These are phyloP conservation scores for Elaeis guineensis DNA, from an alignment of 176 grass and related monocot species.

Conservation along the genomic window DNA sequence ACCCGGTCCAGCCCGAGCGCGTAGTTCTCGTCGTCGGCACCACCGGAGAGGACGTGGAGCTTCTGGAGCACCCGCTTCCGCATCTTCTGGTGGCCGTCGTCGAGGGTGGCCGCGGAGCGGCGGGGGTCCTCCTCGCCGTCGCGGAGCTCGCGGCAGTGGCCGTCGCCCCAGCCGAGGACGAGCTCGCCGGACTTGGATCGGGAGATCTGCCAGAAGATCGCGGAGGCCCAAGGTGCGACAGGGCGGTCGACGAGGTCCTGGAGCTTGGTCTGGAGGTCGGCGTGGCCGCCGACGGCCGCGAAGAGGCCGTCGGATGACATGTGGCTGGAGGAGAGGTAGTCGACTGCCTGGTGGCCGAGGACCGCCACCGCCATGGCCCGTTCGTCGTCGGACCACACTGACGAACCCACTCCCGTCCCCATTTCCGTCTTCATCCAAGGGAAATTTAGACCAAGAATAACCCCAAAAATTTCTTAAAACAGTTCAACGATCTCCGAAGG, in stretches of 20 bases:
- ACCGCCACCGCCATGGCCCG: conserved; percentile 2
- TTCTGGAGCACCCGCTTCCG: conserved; percentile 20
- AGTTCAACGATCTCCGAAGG: too few species aligned
- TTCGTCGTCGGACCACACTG: conserved; percentile 9
- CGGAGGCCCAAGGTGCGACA: neutral
- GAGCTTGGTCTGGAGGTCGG: conserved; percentile 16
- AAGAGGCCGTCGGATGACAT: conserved; percentile 3
- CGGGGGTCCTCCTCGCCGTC: neutral
- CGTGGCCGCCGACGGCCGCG: conserved; percentile 7
- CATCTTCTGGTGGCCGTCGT: conserved; percentile 9
- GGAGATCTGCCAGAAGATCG: conserved; percentile 21
- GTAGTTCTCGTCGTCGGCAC: conserved; percentile 15
- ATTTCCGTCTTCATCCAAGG: neutral
- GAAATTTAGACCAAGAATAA: neutral
- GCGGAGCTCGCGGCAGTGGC: conserved; percentile 7
- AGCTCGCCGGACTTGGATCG: conserved; percentile 9
- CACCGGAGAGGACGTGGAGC: conserved; percentile 12
- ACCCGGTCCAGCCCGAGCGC: conserved; percentile 13
- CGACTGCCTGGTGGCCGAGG: conserved; percentile 4
- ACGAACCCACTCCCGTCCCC: neutral
- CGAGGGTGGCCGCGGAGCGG: neutral
- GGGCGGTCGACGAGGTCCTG: conserved; percentile 11
- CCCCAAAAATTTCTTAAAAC: too few species aligned
- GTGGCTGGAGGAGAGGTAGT: conserved; percentile 13
- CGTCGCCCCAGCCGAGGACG: conserved; percentile 22